These are phyloP conservation scores for Neonectria hederae DNA, from an alignment of 2,329 filamentous ascomycete species.

Conservation along the genomic window DNA sequence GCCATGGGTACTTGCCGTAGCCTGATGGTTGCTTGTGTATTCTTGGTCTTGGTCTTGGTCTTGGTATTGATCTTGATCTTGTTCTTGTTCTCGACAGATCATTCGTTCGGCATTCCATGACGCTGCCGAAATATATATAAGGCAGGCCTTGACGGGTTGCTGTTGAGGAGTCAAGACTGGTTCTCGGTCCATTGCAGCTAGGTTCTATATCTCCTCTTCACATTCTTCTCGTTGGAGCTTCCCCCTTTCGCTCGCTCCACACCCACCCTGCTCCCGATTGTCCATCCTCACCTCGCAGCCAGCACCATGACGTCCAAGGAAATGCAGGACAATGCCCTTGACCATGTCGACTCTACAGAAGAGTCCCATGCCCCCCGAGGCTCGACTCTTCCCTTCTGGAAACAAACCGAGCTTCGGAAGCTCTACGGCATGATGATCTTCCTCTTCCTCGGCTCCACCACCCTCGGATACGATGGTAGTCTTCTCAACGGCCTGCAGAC, in stretches of 20 bases:
- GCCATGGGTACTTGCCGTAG: neutral
- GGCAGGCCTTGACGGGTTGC: neutral
- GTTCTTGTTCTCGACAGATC: neutral
- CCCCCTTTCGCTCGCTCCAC: no score
- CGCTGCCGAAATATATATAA: neutral
- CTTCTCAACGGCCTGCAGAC: slow-evolving; percentile 36
- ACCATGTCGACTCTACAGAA: slow-evolving; percentile 20
- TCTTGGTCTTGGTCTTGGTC: neutral
- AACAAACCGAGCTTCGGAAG: slow-evolving; percentile 36
- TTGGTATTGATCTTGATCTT: neutral
- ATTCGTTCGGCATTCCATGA: neutral
- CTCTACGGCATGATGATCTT: slow-evolving; percentile 38
- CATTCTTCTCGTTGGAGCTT: neutral
- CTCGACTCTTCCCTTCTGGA: slow-evolving; percentile 34
- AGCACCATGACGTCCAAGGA: slow-evolving; percentile 24
- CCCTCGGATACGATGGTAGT: slow-evolving; percentile 34
- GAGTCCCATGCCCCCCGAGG: slow-evolving; percentile 23
- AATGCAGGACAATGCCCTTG: slow-evolving; percentile 8
- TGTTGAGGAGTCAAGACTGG: neutral
- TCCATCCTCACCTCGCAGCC: neutral
- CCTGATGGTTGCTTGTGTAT: slow-evolving; percentile 11
- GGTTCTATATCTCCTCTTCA: neutral
- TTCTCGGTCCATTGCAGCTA: neutral
- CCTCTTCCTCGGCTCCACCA: slow-evolving; percentile 39
- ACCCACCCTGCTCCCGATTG: neutral